These are phyloP conservation scores for Tephrocybe sp. DNA, from an alignment of 768 basidiomycete genomes.

Conservation along the genomic window DNA sequence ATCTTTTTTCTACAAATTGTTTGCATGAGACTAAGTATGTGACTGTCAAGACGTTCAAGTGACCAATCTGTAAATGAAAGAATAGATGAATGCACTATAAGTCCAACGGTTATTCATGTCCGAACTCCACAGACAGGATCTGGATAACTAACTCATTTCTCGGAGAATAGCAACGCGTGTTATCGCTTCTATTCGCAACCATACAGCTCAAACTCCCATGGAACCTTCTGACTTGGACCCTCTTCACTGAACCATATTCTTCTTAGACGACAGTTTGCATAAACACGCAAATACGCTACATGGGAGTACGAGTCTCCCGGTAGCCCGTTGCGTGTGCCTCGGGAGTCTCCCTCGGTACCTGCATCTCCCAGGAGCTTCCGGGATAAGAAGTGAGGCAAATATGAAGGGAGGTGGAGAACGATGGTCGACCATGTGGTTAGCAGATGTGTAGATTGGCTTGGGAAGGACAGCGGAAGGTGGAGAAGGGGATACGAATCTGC, in stretches of 20 bases:
- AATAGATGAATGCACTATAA: no score
- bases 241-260: constrained; percentile 73
- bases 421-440: constrained; percentile 73
- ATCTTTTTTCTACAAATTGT: no score
- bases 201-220: constrained; percentile 80
- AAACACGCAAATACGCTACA: constrained; percentile 70
- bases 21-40: no score
- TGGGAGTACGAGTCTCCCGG: constrained; percentile 62
- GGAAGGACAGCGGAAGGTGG: constrained; percentile 70
- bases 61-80: no score
- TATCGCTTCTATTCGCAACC: constrained; percentile 13
- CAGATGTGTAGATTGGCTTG: constrained; percentile 46
- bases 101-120: no score
- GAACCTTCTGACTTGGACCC: constrained; percentile 47
- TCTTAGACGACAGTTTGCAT: constrained; percentile 73
- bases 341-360: constrained; percentile 14
- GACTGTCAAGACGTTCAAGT: no score
- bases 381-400: constrained; percentile 62
- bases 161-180: background rate
- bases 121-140: no score
- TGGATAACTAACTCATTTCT: no score
- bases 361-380: constrained; percentile 28
- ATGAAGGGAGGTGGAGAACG: constrained; percentile 53
- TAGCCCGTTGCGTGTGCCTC: constrained; percentile 19
- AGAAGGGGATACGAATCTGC: constrained; percentile 49